Conservation (phyloP, 345 rosid species). For the Moricandia moricandioides region DNA sequence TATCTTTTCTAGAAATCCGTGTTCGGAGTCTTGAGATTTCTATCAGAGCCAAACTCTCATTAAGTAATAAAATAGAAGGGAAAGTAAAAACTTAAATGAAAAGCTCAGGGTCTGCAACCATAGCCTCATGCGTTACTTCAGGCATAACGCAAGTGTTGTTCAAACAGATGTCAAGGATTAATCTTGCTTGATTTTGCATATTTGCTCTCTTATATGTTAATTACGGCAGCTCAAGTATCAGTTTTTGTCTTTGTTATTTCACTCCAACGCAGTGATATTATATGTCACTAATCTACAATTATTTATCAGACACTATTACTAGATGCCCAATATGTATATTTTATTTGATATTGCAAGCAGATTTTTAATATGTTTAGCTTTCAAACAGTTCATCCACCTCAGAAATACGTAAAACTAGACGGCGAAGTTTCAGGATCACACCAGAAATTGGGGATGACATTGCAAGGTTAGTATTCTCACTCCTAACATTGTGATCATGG, state of each 20-base stretch:
- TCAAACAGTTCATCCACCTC: conserved; percentile 78
- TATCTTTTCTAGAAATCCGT: no score
- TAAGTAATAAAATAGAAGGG: neutral
- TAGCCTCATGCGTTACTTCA: conserved; percentile 62
- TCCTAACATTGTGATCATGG: conserved; percentile 2
- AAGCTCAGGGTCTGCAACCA: conserved; percentile 53
- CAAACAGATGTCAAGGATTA: neutral
- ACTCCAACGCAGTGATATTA: neutral
- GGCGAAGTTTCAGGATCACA: conserved; percentile 93
- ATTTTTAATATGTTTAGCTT: conserved; percentile 31
- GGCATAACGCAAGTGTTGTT: conserved; percentile 64
- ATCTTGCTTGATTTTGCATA: neutral
- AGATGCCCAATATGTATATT: neutral
- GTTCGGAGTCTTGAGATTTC: no score
- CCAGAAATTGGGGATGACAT: conserved; percentile 99
- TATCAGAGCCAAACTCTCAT: conserved; percentile 3
- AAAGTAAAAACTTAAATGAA: conserved; percentile 49
- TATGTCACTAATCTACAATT: neutral
- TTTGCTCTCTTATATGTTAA: neutral
- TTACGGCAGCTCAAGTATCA: neutral
- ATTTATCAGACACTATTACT: neutral
- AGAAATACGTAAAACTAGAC: conserved; percentile 75
- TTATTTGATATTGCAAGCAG: conserved; percentile 16
- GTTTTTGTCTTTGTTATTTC: conserved; percentile 6
- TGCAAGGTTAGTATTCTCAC: conserved; percentile 65